Conservation (phyloP, 192 early-diverging fungal genomes). For the Backusella tuberculispora region DNA sequence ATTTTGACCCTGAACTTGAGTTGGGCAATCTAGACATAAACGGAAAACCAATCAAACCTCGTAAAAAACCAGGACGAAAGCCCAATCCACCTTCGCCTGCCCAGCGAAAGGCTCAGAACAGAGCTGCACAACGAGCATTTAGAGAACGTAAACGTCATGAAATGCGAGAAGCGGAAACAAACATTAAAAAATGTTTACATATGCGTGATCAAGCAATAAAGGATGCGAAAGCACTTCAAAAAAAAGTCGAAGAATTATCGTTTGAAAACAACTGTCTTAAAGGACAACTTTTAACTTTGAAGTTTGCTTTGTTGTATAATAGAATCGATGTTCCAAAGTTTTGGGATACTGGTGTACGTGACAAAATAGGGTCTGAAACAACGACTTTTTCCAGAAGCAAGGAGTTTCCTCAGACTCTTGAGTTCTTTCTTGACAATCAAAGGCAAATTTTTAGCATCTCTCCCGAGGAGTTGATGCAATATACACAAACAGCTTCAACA, state of each 20-base stretch:
- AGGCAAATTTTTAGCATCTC: constrained; percentile 15
- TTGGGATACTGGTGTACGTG: constrained; percentile 30
- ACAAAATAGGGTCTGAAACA: constrained; percentile 16
- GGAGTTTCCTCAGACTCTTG: constrained; percentile 14
- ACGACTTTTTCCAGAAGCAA: constrained; percentile 13
- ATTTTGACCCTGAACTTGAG: constrained; percentile 32
- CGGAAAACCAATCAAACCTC: constrained; percentile 43
- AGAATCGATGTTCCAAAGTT: constrained; percentile 36
- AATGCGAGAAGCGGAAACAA: constrained; percentile 72
- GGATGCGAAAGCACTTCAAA: constrained; percentile 47
- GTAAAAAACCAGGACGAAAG: constrained; percentile 61
- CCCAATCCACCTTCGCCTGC: constrained; percentile 63
- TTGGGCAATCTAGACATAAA: constrained; percentile 30
- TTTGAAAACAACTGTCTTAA: constrained; percentile 51
- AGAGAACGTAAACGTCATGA: constrained; percentile 84
- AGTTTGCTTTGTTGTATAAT: constrained; percentile 33
- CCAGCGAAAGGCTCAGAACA: constrained; percentile 75
- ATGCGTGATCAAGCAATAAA: constrained; percentile 55
- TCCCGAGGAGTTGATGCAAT: constrained; percentile 1
- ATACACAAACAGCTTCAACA: constrained; percentile 8
- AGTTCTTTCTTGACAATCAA: constrained; percentile 21
- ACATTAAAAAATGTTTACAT: constrained; percentile 69
- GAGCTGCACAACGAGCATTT: constrained; percentile 90
- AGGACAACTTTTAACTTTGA: constrained; percentile 44
- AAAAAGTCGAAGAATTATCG: constrained; percentile 42